These are phyloP conservation scores for Ophiosphaerella herpotricha DNA, from an alignment of 2,329 filamentous ascomycete genomes.

Conservation along the genomic window DNA sequence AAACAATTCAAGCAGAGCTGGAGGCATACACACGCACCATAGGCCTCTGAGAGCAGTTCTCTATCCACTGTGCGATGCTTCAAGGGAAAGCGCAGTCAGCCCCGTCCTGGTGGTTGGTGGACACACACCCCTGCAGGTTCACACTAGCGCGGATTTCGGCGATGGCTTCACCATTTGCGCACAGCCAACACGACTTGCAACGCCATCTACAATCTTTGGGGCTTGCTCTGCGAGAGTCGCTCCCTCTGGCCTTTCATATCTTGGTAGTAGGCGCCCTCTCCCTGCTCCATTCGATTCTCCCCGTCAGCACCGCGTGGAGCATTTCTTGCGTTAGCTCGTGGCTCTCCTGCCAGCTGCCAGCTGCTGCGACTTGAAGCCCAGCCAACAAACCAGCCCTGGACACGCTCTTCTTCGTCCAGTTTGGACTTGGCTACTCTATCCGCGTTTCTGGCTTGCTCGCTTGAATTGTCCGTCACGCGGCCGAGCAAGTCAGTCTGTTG, in stretches of 20 bases:
- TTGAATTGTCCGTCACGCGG: conserved; percentile 16
- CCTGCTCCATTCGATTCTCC: conserved; percentile 2
- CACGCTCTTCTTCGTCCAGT: neutral
- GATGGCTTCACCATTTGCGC: conserved; percentile 23
- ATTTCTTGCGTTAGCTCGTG: conserved; percentile 32
- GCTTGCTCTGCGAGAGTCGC: conserved; percentile 8
- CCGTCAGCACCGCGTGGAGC: conserved; percentile 30
- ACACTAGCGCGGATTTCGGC: too few relatives aligned
- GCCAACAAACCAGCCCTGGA: conserved; percentile 5
- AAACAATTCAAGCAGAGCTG: too few relatives aligned
- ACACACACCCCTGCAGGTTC: conserved; percentile 3
- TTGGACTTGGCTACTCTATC: conserved; percentile 10
- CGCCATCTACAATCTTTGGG: conserved; percentile 19
- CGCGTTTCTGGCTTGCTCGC: conserved; percentile 20
- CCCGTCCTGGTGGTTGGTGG: conserved; percentile 12
- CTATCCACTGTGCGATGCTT: conserved; percentile 14
- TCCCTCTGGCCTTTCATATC: conserved; percentile 2
- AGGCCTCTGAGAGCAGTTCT: neutral
- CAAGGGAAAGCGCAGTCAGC: neutral
- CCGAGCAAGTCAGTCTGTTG: conserved; percentile 27
- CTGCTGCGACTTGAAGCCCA: conserved; percentile 12
- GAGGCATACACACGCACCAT: too few relatives aligned
- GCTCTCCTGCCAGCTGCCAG: conserved; percentile 21
- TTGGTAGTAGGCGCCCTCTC: conserved; percentile 4
- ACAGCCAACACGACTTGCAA: conserved; percentile 23